Conservation (phyloP, 768 basidiomycete species). For the Lanmaoa rubissima region DNA sequence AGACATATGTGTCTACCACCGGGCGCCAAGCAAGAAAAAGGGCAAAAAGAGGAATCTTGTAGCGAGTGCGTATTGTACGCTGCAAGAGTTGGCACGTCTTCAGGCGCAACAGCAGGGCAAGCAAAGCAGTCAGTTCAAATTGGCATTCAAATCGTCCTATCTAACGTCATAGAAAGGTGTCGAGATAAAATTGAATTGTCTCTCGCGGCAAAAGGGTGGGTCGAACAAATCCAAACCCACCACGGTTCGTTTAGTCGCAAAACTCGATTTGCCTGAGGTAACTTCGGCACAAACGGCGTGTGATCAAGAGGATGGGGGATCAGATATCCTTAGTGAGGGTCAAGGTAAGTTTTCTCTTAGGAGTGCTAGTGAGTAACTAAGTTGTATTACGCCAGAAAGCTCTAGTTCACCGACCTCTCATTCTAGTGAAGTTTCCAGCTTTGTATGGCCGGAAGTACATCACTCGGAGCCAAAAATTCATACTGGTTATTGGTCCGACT, state of each 20-base stretch:
- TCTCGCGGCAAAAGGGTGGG: slow-evolving; percentile 16
- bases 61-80: slow-evolving; percentile 46
- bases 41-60: slow-evolving; percentile 54
- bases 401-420: slow-evolving; percentile 12
- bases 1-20: slow-evolving; percentile 57
- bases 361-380: background rate
- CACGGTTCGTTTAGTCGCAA: slow-evolving; percentile 19
- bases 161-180: slow-evolving; percentile 32
- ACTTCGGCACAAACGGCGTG: background rate
- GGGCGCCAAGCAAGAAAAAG: slow-evolving; percentile 62
- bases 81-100: slow-evolving; percentile 52
- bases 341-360: slow-evolving; percentile 1
- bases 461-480: slow-evolving; percentile 9
- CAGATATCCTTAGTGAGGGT: slow-evolving; percentile 6
- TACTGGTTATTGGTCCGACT: slow-evolving; percentile 26
- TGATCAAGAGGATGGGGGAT: background rate
- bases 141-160: background rate
- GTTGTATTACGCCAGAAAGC: background rate
- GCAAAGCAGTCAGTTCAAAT: slow-evolving; percentile 41
- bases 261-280: slow-evolving; percentile 14
- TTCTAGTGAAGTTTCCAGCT: slow-evolving; percentile 2
- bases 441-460: slow-evolving; percentile 14
- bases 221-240: slow-evolving; percentile 9
- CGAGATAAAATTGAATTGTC: slow-evolving; percentile 43
- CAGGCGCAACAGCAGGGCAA: slow-evolving; percentile 38